These are phyloP conservation scores for Kwoniella shivajii DNA, from an alignment of 1,284 basidiomycete species.

Conservation along the genomic window DNA sequence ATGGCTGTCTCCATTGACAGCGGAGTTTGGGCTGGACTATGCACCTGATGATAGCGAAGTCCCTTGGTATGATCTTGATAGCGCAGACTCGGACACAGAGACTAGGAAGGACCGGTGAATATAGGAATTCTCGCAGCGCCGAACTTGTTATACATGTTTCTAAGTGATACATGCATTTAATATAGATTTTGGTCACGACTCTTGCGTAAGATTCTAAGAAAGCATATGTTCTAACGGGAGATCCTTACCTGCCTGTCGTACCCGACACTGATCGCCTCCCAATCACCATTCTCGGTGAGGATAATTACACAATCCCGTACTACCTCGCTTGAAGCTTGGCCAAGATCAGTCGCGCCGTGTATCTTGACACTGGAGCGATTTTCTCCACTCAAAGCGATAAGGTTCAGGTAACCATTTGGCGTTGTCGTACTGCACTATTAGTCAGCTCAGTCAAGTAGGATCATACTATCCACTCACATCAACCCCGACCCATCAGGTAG, in stretches of 20 bases:
- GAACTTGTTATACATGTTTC: neutral
- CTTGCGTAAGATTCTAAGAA: too few species aligned
- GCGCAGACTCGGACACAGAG: neutral
- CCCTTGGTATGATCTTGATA: constrained; percentile 26
- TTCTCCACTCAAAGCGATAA: constrained; percentile 41
- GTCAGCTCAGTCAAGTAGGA: neutral
- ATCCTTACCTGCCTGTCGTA: constrained; percentile 48
- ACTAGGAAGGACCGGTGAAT: constrained; percentile 5
- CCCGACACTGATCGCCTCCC: constrained; percentile 50
- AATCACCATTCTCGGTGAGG: constrained; percentile 12
- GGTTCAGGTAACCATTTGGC: constrained; percentile 46
- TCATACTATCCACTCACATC: constrained; percentile 31
- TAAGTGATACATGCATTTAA: neutral
- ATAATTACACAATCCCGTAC: constrained; percentile 43
- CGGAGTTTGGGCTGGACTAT: constrained; percentile 17
- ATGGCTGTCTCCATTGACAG: constrained; percentile 4
- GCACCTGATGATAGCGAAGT: constrained; percentile 26
- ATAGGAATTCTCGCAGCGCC: neutral
- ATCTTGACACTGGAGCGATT: constrained; percentile 41
- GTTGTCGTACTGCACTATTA: constrained; percentile 39
- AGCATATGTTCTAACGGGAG: too few species aligned
- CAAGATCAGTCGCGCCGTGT: constrained; percentile 34
- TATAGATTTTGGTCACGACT: neutral
- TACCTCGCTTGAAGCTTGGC: constrained; percentile 40
- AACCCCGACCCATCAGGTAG: constrained; percentile 49